phyloP scores from a whole-genome alignment of 2,329 filamentous ascomycete species.

The Trichoderma cornu-damae region DNA sequence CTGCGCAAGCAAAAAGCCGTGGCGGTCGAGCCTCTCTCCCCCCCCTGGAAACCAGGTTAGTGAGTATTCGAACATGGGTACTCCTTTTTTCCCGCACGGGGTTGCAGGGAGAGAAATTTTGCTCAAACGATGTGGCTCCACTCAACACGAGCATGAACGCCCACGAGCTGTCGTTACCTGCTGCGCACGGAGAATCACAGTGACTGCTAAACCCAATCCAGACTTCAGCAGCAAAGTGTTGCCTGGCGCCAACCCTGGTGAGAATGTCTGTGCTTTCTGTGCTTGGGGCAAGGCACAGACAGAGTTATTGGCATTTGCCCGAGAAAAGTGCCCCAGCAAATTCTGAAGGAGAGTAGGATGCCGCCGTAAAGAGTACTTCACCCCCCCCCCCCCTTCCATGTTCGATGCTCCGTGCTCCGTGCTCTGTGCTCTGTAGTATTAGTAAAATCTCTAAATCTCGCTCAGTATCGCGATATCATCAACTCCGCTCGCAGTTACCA shows the following conservation, averaged over 20 bases:
- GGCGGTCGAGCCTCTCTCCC: constrained; percentile 9
- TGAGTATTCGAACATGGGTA: not conserved
- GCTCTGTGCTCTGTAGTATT: not conserved
- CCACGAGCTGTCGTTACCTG: not conserved
- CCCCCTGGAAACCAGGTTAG: constrained; percentile 2
- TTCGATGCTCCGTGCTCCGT: not conserved
- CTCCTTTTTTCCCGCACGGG: constrained; percentile 13
- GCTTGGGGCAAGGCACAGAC: not conserved
- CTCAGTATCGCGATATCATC: constrained; percentile 5
- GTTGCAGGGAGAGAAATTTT: constrained; percentile 16
- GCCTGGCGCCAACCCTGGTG: not conserved
- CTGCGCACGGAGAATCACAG: not conserved
- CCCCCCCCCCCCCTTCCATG: not conserved
- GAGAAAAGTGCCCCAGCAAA: not conserved
- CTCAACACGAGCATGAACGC: constrained; percentile 16
- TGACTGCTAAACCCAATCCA: constrained; percentile 1
- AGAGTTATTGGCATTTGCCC: not conserved
- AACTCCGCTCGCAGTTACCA: not conserved
- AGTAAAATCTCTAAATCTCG: constrained; percentile 9
- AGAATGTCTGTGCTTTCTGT: not conserved
- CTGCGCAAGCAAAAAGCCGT: not conserved
- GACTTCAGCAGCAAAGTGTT: not conserved
- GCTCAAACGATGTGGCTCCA: constrained; percentile 4
- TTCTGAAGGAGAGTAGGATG: not conserved
- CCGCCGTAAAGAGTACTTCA: too few relatives aligned